These are phyloP conservation scores for Chlorella vulgaris DNA, from an alignment of 139 green algal species.

Conservation along the genomic window DNA sequence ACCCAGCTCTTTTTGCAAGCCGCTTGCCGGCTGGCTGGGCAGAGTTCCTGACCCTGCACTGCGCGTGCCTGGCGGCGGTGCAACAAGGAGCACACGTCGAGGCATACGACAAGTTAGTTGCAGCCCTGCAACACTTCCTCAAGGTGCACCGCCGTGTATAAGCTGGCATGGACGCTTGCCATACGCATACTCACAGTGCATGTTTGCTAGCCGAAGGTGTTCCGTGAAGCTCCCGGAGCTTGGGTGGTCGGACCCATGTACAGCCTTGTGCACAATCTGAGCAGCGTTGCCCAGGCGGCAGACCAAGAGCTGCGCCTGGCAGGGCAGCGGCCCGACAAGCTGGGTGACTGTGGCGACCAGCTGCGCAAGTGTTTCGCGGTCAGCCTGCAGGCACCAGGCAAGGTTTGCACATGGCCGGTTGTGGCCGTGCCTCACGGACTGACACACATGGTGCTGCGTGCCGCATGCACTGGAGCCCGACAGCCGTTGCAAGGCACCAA, in stretches of 20 bases:
- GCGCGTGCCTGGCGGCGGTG: conserved; percentile 32
- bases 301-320: conserved; percentile 43
- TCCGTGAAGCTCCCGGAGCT: conserved; percentile 44
- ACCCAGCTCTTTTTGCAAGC: conserved; percentile 8
- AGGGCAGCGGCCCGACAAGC: conserved; percentile 50
- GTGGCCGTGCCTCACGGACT: not conserved
- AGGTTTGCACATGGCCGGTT: not conserved
- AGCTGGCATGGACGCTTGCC: not conserved
- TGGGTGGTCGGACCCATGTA: conserved; percentile 60
- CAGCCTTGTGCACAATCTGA: conserved; percentile 53
- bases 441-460: no score
- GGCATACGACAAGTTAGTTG: conserved; percentile 47
- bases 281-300: conserved; percentile 46
- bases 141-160: conserved; percentile 14
- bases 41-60: conserved; percentile 46
- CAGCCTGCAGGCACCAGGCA: conserved; percentile 42
- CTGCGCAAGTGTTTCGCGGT: conserved; percentile 71
- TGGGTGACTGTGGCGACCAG: conserved; percentile 62
- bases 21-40: conserved; percentile 40
- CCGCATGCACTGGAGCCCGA: not conserved
- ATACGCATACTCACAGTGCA: not conserved
- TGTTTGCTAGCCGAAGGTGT: conserved; percentile 25
- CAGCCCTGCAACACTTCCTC: conserved; percentile 41
- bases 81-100: conserved; percentile 37
- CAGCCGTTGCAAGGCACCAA: not conserved